Base-by-base conservation (phyloP, 2,329 filamentous ascomycete genomes). In the Raffaelea arxii region DNA sequence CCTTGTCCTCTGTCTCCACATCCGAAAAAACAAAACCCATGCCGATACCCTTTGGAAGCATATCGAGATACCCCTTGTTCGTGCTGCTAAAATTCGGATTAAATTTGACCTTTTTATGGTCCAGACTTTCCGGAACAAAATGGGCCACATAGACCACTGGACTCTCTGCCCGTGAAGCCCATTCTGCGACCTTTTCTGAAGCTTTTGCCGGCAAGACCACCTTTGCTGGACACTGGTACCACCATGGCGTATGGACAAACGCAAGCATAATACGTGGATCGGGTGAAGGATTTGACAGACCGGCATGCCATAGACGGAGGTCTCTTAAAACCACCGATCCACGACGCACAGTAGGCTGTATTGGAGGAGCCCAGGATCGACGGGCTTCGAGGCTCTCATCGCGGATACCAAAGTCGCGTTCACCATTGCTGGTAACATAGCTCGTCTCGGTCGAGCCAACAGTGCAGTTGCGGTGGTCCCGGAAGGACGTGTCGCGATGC, bases 271-370 rank as follows among this genome's bases (percentile, higher is more conserved):
- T 64, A 37, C 71, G 58, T 19, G 65, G 62, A 2, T 65, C 59
- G 16, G 60, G 49, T 3, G 62, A 62, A 32, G 57, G 51, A 55
- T 74, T 74, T 19, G 70, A 66, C 59, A 67, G 68, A 0, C 70
- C 69, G 7, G 68, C 69, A 59, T 74, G 70, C 70, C 70, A 73
- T 27, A 74, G 58, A 6, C 69, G 58, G 39, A 73, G 55, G 50
- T 74, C 70, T 6, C 70, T 61, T 38, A 74, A 58, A 30, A 71
- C 53, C 19, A 74, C 55, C 16, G 63, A 65, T 0, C 69, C 70
- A 46, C 69, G 69, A 16, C 61, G 63, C 12, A 72, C 58, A 4
- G 46, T 52, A 0, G 65, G 64, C 56, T 69, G 67, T 10, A 67
- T 50, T 0, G 65, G 65, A 4, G 64, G 62, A 12, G 55, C 53